Evolutionary conservation across 768 basidiomycete genomes (phyloP).

Genomic region (Amanita inopinata): DNA sequence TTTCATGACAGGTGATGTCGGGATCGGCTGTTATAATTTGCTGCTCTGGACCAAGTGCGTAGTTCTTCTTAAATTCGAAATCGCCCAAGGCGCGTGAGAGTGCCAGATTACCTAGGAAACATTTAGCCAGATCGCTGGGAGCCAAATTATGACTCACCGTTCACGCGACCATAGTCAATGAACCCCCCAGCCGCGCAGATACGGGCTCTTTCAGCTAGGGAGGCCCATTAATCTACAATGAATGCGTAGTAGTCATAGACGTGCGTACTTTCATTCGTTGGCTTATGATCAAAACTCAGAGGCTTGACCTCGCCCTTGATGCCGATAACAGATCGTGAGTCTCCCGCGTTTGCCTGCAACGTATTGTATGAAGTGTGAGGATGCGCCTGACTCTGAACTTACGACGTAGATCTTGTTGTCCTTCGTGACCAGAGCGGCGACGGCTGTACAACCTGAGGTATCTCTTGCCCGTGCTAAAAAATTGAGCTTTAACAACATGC

Average conservation of each 20-base stretch:
- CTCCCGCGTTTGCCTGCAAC: conserved; percentile 89
- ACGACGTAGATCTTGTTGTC: conserved; percentile 77
- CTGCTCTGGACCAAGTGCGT: conserved; percentile 65
- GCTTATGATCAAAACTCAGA: conserved; percentile 94
- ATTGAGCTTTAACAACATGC: conserved; percentile 12
- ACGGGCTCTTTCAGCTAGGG: conserved; percentile 69
- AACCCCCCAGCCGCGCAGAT: conserved; percentile 91
- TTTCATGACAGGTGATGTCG: conserved; percentile 74
- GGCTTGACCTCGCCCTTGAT: conserved; percentile 80
- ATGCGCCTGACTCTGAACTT: conserved; percentile 23
- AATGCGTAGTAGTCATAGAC: not conserved
- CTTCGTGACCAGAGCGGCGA: conserved; percentile 73
- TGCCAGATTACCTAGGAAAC: conserved; percentile 76
- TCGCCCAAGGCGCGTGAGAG: conserved; percentile 93
- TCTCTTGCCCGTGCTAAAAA: conserved; percentile 75
- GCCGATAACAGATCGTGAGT: conserved; percentile 85
- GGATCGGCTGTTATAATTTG: conserved; percentile 96
- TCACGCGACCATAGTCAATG: conserved; percentile 93
- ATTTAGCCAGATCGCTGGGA: conserved; percentile 6
- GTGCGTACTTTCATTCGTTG: conserved; percentile 67
- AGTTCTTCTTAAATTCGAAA: conserved; percentile 98
- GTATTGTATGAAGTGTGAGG: conserved; percentile 3
- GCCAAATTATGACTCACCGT: conserved; percentile 45
- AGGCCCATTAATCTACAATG: conserved; percentile 8
- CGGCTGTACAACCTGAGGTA: conserved; percentile 94